Base-by-base conservation (phyloP, 805 yeast genomes). In the Martiniozyma abietophila region DNA sequence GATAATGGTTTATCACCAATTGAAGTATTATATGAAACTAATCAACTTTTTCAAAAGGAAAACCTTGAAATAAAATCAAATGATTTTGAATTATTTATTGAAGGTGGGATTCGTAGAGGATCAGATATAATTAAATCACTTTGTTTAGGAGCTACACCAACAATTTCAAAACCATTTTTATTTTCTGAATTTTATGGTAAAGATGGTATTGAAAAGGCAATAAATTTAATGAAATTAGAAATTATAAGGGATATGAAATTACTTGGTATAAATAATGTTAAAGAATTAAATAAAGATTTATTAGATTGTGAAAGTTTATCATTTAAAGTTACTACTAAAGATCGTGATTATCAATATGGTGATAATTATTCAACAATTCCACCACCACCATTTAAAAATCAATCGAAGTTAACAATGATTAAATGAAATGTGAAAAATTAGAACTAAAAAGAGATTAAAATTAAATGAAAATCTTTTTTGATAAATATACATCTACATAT, bases 111-210 rank as follows among this genome's bases (percentile, higher is more conserved):
- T 27, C 52, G 63, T 35, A 53, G 71, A 35, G 71, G 69, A 8
- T 49, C 64, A 2, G 71, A 65, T 44, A 41, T 65, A 6, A 36
- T 65, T 24, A 65, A 65, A 40, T 65, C 67, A 1, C 31, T 65
- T 17, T 62, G 69, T 39, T 46, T 65, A 23, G 70, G 70, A 5
- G 71, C 68, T 2, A 61, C 35, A 6, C 76, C 72, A 3, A 92
- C 92, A 1, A 54, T 82, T 25, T 88, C 92, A 5, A 64, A 89
- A 37, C 84, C 88, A 2, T 76, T 81, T 53, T 52, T 80, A 22
- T 81, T 78, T 49, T 85, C 86, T 25, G 73, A 80, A 75, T 67
- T 81, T 14, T 82, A 81, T 45, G 92, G 94, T 3, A 82, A 72
- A 43, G 73, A 60, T 5, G 94, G 94, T n/a, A 85, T 79, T 9